Percentiles rank a stretch among this genome's conserved stretches.
These are phyloP conservation scores for Heliamphora pulchella DNA, from an alignment of 179 eudicot genomes.

Conservation along the genomic window DNA sequence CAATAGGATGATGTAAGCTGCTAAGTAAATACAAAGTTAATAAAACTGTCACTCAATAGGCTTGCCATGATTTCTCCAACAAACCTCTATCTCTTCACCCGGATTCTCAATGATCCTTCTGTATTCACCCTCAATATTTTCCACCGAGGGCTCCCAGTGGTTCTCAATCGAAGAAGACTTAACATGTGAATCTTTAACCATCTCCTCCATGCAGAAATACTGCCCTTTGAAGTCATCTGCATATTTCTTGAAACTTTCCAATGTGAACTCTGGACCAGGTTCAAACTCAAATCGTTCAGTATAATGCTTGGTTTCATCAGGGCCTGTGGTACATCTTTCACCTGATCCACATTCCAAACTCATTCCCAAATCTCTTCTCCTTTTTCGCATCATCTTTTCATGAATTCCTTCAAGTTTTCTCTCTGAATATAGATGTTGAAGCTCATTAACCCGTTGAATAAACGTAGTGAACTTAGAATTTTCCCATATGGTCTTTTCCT, in stretches of 20 bases:
- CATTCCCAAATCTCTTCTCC: slow-evolving; percentile 22
- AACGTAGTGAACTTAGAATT: slow-evolving; percentile 37
- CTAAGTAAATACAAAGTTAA: slow-evolving; percentile 3
- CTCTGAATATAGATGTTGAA: slow-evolving; percentile 25
- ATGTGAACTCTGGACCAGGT: slow-evolving; percentile 46
- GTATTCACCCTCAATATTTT: slow-evolving; percentile 72
- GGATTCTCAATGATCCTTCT: slow-evolving; percentile 72
- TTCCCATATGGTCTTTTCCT: slow-evolving; percentile 41
- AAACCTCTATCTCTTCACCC: slow-evolving; percentile 68
- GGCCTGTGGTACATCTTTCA: slow-evolving; percentile 23
- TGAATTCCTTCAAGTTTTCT: slow-evolving; percentile 24
- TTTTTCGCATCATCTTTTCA: slow-evolving; percentile 29
- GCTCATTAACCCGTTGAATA: slow-evolving; percentile 43
- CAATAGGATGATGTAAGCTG: not conserved
- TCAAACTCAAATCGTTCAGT: slow-evolving; percentile 30
- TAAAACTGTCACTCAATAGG: slow-evolving; percentile 14
- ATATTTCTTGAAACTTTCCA: slow-evolving; percentile 52
- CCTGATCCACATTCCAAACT: slow-evolving; percentile 25
- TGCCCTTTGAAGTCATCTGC: slow-evolving; percentile 59
- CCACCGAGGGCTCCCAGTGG: slow-evolving; percentile 36
- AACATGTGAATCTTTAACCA: slow-evolving; percentile 18
- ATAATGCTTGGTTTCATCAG: slow-evolving; percentile 20
- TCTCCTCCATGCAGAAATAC: slow-evolving; percentile 38
- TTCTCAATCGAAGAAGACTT: slow-evolving; percentile 16
- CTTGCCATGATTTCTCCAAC: slow-evolving; percentile 19